Percentiles rank a stretch among this genome's conserved stretches.
phyloP scores from a whole-genome alignment of 2,329 filamentous ascomycete genomes.

The Pestalotiopsis sp. region DNA sequence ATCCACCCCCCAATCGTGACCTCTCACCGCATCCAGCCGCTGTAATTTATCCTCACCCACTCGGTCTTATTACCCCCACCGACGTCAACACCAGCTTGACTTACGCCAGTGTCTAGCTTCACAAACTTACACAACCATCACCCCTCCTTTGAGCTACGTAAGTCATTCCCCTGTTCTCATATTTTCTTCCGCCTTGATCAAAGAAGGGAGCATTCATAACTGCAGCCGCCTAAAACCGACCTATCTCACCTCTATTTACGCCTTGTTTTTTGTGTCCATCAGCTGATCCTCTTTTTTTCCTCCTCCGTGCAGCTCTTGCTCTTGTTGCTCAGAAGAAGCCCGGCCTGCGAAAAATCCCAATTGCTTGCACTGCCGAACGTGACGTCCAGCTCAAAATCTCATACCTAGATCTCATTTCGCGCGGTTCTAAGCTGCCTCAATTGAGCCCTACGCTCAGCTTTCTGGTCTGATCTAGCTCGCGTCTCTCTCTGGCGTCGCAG shows the following conservation, averaged over 20 bases:
- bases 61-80: slow-evolving; percentile 3
- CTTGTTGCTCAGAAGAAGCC: not conserved
- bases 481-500: not conserved
- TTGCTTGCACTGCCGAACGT: not conserved
- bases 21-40: not conserved
- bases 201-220: slow-evolving; percentile 5
- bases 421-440: not conserved
- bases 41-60: slow-evolving; percentile 3
- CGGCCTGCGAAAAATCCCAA: not conserved
- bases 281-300: not conserved
- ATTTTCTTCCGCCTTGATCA: not conserved
- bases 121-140: not conserved
- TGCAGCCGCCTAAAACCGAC: not conserved
- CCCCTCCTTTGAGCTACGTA: slow-evolving; percentile 10
- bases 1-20: not conserved
- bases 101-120: slow-evolving; percentile 3
- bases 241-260: not conserved
- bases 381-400: not conserved
- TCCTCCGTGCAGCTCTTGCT: not conserved
- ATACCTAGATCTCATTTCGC: not conserved
- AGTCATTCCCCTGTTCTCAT: not conserved
- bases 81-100: slow-evolving; percentile 8
- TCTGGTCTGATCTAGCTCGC: not conserved
- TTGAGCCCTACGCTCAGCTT: not conserved
- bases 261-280: not conserved